Evolutionary conservation across 371 early-diverging fungal species (phyloP), one percentile per base, ranked within the genome.

Genomic region (Circinella minor): DNA sequence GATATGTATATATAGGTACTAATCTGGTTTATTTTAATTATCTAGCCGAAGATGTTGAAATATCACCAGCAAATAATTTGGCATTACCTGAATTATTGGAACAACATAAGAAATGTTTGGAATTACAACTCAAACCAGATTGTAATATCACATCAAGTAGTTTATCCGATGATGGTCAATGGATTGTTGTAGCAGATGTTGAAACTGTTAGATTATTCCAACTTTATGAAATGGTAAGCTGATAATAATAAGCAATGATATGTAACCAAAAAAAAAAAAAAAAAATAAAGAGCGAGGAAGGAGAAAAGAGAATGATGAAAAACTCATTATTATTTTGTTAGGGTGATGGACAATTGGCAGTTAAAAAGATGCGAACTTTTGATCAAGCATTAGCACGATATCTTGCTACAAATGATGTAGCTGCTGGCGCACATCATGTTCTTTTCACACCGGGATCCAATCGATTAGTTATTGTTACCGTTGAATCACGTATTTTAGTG

Each of bases 171-270:
- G 89, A 95, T 76, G 97, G 95, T 6, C 74, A 84, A 14, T 94
- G 95, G 91, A 88, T 98, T 68, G 94, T 93, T 4, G 91, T 91
- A 5, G 89, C 96, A 34, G 94, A 95, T 73, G 87, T 91, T 20
- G 89, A 93, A 61, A 80, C 86, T 66, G 83, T 92, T 36, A 86
- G 89, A 71, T 76, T 96, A 7, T 95, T 94, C 83, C 79, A 85
- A 38, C 74, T 94, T n/a, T 76, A 77, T 15, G 76, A 87, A 68
- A 74, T 79, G 34, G 86, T 87, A 83, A 76, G 83, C 27, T 54
- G 3, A 43, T 43, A 43, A 43, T 27, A 27, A 27, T 27, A 27
- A 27, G 27, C 27, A 27, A 27, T 27, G 27, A 27, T 27, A 3
- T 43, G 6, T 3, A 51, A 13, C 51, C 8, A n/a, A 17, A 5